phyloP scores from a whole-genome alignment of 345 rosid species.

The Raphanus sativus region DNA sequence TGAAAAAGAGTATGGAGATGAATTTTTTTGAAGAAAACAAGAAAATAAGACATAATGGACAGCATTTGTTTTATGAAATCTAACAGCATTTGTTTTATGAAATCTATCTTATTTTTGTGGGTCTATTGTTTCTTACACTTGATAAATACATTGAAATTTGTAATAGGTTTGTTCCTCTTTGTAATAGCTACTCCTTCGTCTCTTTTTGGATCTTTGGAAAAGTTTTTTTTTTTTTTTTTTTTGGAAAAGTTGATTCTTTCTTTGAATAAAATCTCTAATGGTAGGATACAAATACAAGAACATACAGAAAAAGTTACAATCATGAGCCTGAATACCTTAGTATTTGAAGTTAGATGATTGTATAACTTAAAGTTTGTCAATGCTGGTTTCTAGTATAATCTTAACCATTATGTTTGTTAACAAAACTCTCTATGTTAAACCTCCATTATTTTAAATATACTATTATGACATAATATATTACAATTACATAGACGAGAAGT shows the following conservation, averaged over 20 bases:
- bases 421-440: too few relatives aligned
- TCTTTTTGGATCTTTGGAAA: background rate
- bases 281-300: background rate
- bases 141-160: background rate
- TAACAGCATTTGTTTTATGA: conserved; percentile 18
- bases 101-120: conserved; percentile 5
- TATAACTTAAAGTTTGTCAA: background rate
- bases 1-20: background rate
- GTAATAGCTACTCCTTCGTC: background rate
- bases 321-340: background rate
- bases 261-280: background rate
- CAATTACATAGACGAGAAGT: too few relatives aligned
- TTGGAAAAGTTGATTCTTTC: background rate
- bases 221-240: too few relatives aligned
- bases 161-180: background rate
- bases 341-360: background rate
- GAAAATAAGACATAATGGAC: conserved; percentile 8
- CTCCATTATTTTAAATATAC: too few relatives aligned
- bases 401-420: too few relatives aligned
- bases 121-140: conserved; percentile 4
- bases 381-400: background rate
- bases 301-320: background rate
- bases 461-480: too few relatives aligned
- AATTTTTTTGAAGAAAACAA: background rate
- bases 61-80: conserved; percentile 13